Evolutionary conservation across 2,329 filamentous ascomycete genomes (phyloP), one percentile per base, ranked within the genome.

Genomic region (Botrytis medusae): DNA sequence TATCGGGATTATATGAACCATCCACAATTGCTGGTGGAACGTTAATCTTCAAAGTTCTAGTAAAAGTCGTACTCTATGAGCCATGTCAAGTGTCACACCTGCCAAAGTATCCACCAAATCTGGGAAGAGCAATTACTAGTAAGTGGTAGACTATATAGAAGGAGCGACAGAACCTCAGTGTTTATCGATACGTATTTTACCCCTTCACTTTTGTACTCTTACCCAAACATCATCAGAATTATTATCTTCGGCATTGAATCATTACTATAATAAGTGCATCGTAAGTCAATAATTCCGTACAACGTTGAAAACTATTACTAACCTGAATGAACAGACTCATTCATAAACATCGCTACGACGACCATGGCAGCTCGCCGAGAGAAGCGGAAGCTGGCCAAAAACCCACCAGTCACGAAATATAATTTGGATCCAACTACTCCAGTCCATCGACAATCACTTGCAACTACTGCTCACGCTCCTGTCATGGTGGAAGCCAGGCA

Each of bases 221-320:
- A 61, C 46, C 32, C 64, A 69, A 71, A n/a, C 44, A 72, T 42
- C 64, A 59, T 48, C 62, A 75, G 48, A 68, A n/a, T 61, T 46
- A 65, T 57, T 37, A 65, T 68, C 46, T 72, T 61, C 57, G 54
- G 59, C 67, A 73, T 80, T 54, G 74, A 59, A 76, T 51, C n/a
- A 76, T 75, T 69, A 61, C 69, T 76, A 75, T 40, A 42, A 57
- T 16, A 67, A 65, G 54, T 75, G 64, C 65, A 74, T 72, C 62
- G 74, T 75, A 51, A 74, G 73, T 71, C 32, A 14, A 9, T 6
- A 32, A n/a, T 9, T n/a, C n/a, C 46, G 32, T 51, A 34, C 25
- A 6, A 34, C 42, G 32, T 22, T 44, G 29, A 69, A 8, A 29
- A 5, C 29, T 14, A 20, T 63, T 29, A 46, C 34, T 63, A 18